Percentiles rank a stretch among this genome's conserved stretches.
phyloP scores from a whole-genome alignment of 1,139 yeast species.

The Arxiozyma heterogenica region DNA sequence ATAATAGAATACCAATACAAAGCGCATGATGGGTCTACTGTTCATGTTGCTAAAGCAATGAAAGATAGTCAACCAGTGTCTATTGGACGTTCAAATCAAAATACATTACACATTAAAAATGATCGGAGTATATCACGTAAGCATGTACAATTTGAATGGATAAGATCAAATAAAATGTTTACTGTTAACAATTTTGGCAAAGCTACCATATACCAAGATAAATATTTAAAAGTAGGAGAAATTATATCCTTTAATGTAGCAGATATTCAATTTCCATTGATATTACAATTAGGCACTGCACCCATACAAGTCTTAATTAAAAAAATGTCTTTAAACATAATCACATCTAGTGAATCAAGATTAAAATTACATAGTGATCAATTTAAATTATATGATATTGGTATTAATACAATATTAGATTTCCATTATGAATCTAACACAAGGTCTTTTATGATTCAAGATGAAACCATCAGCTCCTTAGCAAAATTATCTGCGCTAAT shows the following conservation, averaged over 20 bases:
- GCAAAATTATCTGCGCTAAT: background rate
- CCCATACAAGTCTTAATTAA: constrained; percentile 16
- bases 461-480: background rate
- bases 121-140: constrained; percentile 30
- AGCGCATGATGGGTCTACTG: constrained; percentile 12
- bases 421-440: background rate
- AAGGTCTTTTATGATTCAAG: background rate
- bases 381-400: background rate
- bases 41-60: constrained; percentile 16
- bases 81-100: constrained; percentile 29
- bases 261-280: background rate
- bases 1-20: constrained; percentile 19
- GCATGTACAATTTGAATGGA: constrained; percentile 20
- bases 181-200: constrained; percentile 19
- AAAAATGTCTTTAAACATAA: background rate
- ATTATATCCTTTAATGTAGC: constrained; percentile 5
- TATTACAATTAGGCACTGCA: constrained; percentile 19
- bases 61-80: constrained; percentile 9
- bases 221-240: constrained; percentile 15
- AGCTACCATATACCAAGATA: constrained; percentile 17
- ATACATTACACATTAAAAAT: constrained; percentile 20
- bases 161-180: constrained; percentile 3
- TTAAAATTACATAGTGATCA: background rate
- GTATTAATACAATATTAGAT: background rate
- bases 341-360: background rate